phyloP scores from a whole-genome alignment of 164 flowering plant species.

The Aristolochia fimbriata region DNA sequence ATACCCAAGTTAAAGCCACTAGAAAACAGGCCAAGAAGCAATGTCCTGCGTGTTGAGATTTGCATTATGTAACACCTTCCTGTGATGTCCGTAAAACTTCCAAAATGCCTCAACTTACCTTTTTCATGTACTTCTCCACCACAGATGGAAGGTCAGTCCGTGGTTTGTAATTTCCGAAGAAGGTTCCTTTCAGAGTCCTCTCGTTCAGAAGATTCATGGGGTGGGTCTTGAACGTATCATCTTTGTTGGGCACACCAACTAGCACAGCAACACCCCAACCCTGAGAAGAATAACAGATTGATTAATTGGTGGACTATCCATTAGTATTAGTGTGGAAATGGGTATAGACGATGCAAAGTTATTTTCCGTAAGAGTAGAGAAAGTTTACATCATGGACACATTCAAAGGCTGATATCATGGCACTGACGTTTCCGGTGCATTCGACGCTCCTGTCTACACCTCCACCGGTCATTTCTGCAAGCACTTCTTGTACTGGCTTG shows the following conservation, averaged over 20 bases:
- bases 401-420: conserved; percentile 74
- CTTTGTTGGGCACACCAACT: conserved; percentile 12
- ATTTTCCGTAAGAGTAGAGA: neutral
- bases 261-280: conserved; percentile 22
- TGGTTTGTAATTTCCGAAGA: conserved; percentile 30
- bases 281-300: neutral
- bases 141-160: conserved; percentile 23
- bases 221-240: conserved; percentile 12
- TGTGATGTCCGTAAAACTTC: no score
- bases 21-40: no score
- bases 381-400: conserved; percentile 54
- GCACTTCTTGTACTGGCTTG: conserved; percentile 46
- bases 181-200: conserved; percentile 27
- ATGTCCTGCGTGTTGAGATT: no score
- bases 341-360: neutral
- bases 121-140: conserved; percentile 25
- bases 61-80: no score
- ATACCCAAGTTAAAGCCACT: neutral
- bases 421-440: conserved; percentile 47
- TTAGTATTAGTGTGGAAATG: neutral
- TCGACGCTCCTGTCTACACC: conserved; percentile 64
- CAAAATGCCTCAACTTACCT: neutral
- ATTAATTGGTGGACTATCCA: neutral
- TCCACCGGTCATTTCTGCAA: conserved; percentile 59
- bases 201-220: conserved; percentile 16